Conservation (phyloP, 2,329 filamentous ascomycete species). For the Cladophialophora psammophila region DNA sequence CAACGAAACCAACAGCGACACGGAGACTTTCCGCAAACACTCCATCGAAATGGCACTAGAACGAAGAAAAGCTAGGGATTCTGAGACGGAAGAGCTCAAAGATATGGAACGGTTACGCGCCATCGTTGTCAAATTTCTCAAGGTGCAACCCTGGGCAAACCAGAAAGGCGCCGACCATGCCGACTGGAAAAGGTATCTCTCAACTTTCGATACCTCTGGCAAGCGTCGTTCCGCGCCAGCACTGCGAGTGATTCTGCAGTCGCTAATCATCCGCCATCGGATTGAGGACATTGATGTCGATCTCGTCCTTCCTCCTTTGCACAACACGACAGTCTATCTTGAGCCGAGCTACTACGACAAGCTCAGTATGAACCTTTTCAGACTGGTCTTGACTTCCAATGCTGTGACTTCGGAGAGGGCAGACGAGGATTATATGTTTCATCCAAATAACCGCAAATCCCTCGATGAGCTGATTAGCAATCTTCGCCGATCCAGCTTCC, state of each 20-base stretch:
- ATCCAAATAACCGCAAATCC: conserved; percentile 72
- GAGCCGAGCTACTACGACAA: conserved; percentile 86
- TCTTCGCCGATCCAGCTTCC: conserved; percentile 83
- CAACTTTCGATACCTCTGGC: conserved; percentile 67
- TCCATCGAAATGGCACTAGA: conserved; percentile 32
- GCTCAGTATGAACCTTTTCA: conserved; percentile 81
- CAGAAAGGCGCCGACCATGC: conserved; percentile 63
- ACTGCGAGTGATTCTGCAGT: conserved; percentile 74
- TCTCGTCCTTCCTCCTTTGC: conserved; percentile 72
- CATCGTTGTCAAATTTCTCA: conserved; percentile 74
- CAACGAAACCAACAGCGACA: conserved; percentile 44
- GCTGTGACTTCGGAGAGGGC: conserved; percentile 84
- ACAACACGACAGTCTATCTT: conserved; percentile 74
- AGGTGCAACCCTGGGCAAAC: conserved; percentile 80
- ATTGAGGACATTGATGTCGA: conserved; percentile 72
- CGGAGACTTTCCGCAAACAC: conserved; percentile 19
- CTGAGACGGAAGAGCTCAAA: conserved; percentile 62
- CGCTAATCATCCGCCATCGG: conserved; percentile 80
- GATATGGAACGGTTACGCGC: conserved; percentile 72
- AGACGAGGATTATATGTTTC: conserved; percentile 89
- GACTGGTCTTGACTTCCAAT: conserved; percentile 84
- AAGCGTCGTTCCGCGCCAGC: conserved; percentile 51
- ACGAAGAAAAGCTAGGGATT: conserved; percentile 47
- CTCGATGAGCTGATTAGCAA: conserved; percentile 77
- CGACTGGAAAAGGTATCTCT: conserved; percentile 77